phyloP scores from a whole-genome alignment of 331 rosid genomes.

The Rosa hybrid region DNA sequence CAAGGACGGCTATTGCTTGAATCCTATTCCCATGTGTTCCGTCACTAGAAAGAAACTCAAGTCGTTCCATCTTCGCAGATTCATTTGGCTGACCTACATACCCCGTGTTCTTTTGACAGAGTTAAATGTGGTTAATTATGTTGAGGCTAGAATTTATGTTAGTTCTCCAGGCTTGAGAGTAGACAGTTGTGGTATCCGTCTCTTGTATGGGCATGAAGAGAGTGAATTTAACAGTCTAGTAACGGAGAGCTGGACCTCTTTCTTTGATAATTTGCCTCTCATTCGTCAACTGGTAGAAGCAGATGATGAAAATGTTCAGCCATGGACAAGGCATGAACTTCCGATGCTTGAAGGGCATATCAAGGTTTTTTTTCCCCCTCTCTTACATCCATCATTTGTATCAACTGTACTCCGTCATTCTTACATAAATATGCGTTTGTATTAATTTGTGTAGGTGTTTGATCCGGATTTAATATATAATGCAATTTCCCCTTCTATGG shows the following conservation, averaged over 20 bases:
- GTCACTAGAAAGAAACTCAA: not conserved
- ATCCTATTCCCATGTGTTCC: not conserved
- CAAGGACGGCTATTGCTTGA: not conserved
- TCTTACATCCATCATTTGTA: not conserved
- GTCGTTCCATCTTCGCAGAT: not conserved
- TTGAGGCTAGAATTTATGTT: not conserved
- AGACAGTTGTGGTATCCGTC: not conserved
- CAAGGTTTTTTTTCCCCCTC: not conserved
- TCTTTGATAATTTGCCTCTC: not conserved
- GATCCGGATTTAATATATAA: not conserved
- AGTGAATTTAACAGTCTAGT: not conserved
- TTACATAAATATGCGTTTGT: not conserved
- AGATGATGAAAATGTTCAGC: not conserved
- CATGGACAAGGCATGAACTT: not conserved
- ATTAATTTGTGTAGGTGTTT: not conserved
- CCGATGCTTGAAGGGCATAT: not conserved
- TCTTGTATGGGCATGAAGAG: not conserved
- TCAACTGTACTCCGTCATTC: not conserved
- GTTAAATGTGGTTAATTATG: not conserved
- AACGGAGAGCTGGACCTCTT: not conserved
- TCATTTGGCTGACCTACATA: constrained; percentile 20
- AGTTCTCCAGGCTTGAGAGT: too few species aligned
- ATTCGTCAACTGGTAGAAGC: not conserved
- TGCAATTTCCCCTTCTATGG: not conserved
- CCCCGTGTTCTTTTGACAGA: not conserved